Evolutionary conservation across 2,329 filamentous ascomycete species (phyloP), one percentile per base, ranked within the genome.

Genomic region (Ceratocystis smalleyi): DNA sequence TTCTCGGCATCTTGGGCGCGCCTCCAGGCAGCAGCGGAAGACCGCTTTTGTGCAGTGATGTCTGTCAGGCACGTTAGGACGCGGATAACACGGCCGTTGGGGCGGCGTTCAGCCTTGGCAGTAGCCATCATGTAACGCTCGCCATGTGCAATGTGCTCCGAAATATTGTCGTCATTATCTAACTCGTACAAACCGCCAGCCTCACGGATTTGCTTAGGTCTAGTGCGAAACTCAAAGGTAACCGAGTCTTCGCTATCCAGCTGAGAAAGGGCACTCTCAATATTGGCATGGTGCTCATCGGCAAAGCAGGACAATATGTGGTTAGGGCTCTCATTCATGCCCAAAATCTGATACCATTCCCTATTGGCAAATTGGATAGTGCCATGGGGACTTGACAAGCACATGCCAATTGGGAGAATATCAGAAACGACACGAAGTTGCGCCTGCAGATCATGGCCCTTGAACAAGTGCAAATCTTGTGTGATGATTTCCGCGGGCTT

Each of bases 371-470:
- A 89, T 0, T 80, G 82, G 65, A 90, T 81, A 47, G 81, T 79
- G 12, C 86, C 87, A 60, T 79, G 75, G 1, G 79, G 77, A 69
- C 87, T 81, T 10, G 84, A 82, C 66, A 90, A 87, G 69, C 85
- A 88, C 74, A 90, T 85, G 19, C 87, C 87, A 1, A 88, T 83
- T 0, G 87, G 87, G 1, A 87, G 84, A 62, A 89, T 85, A 69
- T 89, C 85, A 1, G 86, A 84, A 73, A 90, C 85, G 4, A 83
- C 6, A 84, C 83, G 68, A 89, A 89, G 64, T 84, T 82, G 40
- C 82, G 81, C 64, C 86, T 57, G 54, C 27, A 57, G 35, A 19
- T 22, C 62, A 19, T 64, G 32, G 24, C 8, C n/a, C 3, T 54
- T 24, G 6, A 47, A 49, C 12, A 30, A 24, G 17, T 43, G 49